Evolutionary conservation across 768 basidiomycete species (phyloP).

Genomic region (Dioszegia hungarica): DNA sequence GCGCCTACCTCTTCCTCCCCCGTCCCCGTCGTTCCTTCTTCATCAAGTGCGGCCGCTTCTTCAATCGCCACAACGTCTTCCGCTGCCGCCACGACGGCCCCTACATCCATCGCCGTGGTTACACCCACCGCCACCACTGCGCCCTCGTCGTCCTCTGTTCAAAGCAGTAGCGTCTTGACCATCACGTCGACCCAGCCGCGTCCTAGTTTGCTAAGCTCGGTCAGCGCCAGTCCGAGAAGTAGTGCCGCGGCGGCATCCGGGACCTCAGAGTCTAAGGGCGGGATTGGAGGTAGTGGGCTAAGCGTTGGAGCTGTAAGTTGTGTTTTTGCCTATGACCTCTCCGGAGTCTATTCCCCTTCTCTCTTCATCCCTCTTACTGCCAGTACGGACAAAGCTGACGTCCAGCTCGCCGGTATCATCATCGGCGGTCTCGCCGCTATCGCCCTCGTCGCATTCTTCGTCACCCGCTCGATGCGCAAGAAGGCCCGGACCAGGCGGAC

Average conservation of each 20-base stretch:
- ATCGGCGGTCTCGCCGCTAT: constrained; percentile 31
- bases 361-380: no score
- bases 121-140: neutral
- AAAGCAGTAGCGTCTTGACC: no score
- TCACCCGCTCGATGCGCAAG: constrained; percentile 33
- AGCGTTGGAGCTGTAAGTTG: constrained; percentile 36
- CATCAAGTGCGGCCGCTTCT: neutral
- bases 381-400: neutral
- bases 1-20: neutral
- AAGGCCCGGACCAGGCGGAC: constrained; percentile 26
- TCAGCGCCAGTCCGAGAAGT: neutral
- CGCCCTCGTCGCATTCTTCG: constrained; percentile 25
- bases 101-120: constrained; percentile 4
- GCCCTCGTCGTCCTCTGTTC: no score
- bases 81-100: neutral
- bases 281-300: constrained; percentile 28
- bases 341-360: neutral
- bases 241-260: constrained; percentile 12
- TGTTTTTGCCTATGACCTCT: no score
- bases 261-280: constrained; percentile 14
- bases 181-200: constrained; percentile 6
- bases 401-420: constrained; percentile 38
- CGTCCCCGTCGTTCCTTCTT: neutral
- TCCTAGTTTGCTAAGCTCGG: constrained; percentile 6
- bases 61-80: neutral